phyloP scores from a whole-genome alignment of 768 basidiomycete species.

The Trametes sanguinea region DNA sequence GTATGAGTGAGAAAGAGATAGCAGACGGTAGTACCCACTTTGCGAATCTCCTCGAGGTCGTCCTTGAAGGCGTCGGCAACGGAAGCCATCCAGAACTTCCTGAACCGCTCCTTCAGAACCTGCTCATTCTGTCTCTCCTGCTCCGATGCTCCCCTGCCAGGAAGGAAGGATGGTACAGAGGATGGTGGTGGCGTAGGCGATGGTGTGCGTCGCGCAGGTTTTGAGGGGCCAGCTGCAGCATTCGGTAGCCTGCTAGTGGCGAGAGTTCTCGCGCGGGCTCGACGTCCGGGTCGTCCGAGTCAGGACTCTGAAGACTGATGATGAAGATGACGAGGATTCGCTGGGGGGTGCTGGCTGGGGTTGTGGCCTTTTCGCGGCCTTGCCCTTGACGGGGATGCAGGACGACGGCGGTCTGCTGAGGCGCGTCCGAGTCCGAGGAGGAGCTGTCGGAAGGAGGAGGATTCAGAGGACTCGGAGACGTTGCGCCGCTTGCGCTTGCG shows the following conservation, averaged over 20 bases:
- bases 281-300: conserved; percentile 22
- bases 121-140: conserved; percentile 48
- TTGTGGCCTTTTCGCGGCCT: conserved; percentile 1
- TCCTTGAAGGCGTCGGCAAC: conserved; percentile 81
- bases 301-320: conserved; percentile 23
- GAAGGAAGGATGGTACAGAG: conserved; percentile 60
- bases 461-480: conserved; percentile 32
- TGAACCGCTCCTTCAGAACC: conserved; percentile 63
- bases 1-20: conserved; percentile 29
- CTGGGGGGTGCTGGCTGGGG: conserved; percentile 10
- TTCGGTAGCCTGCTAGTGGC: neutral
- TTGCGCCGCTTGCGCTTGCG: conserved; percentile 39
- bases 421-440: conserved; percentile 27
- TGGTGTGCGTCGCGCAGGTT: conserved; percentile 29
- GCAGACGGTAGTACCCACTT: conserved; percentile 47
- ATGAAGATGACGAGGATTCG: conserved; percentile 10
- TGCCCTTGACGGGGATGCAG: conserved; percentile 7
- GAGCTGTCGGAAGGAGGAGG: conserved; percentile 28
- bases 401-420: conserved; percentile 12
- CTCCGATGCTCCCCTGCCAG: conserved; percentile 32
- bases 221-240: neutral
- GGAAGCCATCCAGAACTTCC: conserved; percentile 86
- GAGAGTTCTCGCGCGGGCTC: conserved; percentile 6
- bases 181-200: conserved; percentile 37
- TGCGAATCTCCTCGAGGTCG: conserved; percentile 81